phyloP scores from a whole-genome alignment of 192 early-diverging fungal species.

The Coemansia sp. region DNA sequence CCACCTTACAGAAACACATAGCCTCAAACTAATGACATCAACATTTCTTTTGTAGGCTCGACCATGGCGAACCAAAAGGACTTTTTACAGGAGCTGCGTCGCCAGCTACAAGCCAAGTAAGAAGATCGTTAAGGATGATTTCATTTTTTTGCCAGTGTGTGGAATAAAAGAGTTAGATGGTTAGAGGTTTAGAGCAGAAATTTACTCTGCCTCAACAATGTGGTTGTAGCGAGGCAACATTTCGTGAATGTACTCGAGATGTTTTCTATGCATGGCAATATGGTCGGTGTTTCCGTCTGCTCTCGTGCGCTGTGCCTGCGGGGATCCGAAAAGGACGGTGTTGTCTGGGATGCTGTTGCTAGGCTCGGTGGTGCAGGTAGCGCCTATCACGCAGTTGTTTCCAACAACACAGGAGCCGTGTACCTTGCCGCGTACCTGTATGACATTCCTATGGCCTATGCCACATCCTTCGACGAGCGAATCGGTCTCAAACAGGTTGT shows the following conservation, averaged over 20 bases:
- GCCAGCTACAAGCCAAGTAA: slow-evolving; percentile 24
- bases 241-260: slow-evolving; percentile 52
- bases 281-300: slow-evolving; percentile 29
- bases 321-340: slow-evolving; percentile 47
- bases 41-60: slow-evolving; percentile 19
- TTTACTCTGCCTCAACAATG: slow-evolving; percentile 49
- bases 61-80: slow-evolving; percentile 53
- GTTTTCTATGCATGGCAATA: slow-evolving; percentile 29
- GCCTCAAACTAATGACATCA: too few relatives aligned
- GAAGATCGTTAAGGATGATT: too few relatives aligned
- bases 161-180: neutral
- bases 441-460: slow-evolving; percentile 44
- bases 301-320: slow-evolving; percentile 33
- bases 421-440: slow-evolving; percentile 38
- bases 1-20: neutral
- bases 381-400: slow-evolving; percentile 51
- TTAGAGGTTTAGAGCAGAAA: too few relatives aligned
- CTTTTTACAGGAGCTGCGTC: slow-evolving; percentile 49
- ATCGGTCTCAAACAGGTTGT: slow-evolving; percentile 49
- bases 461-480: slow-evolving; percentile 40
- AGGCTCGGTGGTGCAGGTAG: slow-evolving; percentile 30
- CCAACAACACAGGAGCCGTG: slow-evolving; percentile 41
- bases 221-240: slow-evolving; percentile 56
- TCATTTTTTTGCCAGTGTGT: too few relatives aligned
- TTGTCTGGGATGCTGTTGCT: slow-evolving; percentile 42